These are phyloP conservation scores for Pseudocercospora fijiensis DNA, from an alignment of 2,329 filamentous ascomycete species.

Conservation along the genomic window DNA sequence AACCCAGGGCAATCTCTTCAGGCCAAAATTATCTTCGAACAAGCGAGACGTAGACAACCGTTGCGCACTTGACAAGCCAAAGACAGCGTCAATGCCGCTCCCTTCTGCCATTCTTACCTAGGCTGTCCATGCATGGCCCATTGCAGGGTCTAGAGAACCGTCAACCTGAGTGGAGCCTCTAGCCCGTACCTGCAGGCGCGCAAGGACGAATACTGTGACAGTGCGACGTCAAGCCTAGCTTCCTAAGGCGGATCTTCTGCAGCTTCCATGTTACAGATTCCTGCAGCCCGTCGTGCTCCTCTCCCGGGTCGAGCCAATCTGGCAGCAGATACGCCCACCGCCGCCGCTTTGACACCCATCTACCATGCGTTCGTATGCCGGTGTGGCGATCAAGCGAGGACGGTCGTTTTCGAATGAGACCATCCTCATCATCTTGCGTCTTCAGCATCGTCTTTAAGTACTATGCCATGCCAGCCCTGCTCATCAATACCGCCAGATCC, in stretches of 20 bases:
- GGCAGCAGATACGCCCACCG: slow-evolving; percentile 17
- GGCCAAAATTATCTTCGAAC: not conserved
- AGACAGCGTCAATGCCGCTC: slow-evolving; percentile 6
- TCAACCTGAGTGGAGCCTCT: slow-evolving; percentile 21
- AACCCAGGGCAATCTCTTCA: slow-evolving; percentile 18
- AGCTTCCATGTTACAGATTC: slow-evolving; percentile 28
- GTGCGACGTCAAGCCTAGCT: slow-evolving; percentile 19
- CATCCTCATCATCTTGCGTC: slow-evolving; percentile 12
- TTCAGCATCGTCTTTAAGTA: slow-evolving; percentile 25
- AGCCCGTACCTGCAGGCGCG: slow-evolving; percentile 31
- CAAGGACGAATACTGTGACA: slow-evolving; percentile 29
- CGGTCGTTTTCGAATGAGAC: slow-evolving; percentile 25
- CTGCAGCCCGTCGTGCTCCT: slow-evolving; percentile 20
- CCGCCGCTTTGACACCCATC: slow-evolving; percentile 17
- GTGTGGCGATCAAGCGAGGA: slow-evolving; percentile 31
- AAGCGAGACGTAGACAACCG: slow-evolving; percentile 2
- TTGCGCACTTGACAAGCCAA: slow-evolving; percentile 8
- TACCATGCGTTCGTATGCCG: slow-evolving; percentile 17
- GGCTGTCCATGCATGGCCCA: slow-evolving; percentile 7
- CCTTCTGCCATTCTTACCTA: slow-evolving; percentile 3
- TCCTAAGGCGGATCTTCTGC: slow-evolving; percentile 29
- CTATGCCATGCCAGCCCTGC: slow-evolving; percentile 24
- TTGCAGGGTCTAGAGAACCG: slow-evolving; percentile 17
- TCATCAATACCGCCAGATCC: slow-evolving; percentile 13
- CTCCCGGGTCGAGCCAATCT: slow-evolving; percentile 30